These are phyloP conservation scores for Gnetum montanum DNA, from an alignment of 75 land plant species.

Conservation along the genomic window DNA sequence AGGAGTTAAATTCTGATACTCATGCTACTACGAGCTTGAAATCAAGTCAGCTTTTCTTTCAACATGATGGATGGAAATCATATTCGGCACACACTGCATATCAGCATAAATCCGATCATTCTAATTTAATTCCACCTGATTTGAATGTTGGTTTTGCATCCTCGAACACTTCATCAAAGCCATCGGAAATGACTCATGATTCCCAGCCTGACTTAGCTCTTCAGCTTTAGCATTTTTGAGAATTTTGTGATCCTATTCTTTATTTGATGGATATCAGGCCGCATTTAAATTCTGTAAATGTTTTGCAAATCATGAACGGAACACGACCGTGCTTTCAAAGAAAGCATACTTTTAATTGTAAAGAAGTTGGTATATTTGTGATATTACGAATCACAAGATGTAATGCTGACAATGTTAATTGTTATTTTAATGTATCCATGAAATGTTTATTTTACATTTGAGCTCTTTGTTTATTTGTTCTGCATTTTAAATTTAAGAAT, in stretches of 20 bases:
- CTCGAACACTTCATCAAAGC: slow-evolving; percentile 37
- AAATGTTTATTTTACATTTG: no score
- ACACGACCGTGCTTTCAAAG: slow-evolving; percentile 4
- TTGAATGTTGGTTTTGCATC: slow-evolving; percentile 54
- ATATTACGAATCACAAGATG: no score
- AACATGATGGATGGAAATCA: slow-evolving; percentile 3
- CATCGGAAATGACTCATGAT: slow-evolving; percentile 28
- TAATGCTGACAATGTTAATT: no score
- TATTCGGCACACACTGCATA: not conserved
- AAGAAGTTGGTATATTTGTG: no score
- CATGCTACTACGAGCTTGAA: not conserved
- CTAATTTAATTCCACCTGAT: slow-evolving; percentile 36
- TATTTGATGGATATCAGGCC: slow-evolving; percentile 6
- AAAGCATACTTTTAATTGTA: slow-evolving; percentile 7
- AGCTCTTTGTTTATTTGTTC: no score
- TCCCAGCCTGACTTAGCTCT: slow-evolving; percentile 68
- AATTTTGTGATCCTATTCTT: slow-evolving; percentile 3
- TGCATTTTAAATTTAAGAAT: no score
- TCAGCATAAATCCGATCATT: slow-evolving; percentile 6
- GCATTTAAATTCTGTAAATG: not conserved
- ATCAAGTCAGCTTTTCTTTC: not conserved
- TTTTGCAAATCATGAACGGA: not conserved
- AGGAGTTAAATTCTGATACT: not conserved
- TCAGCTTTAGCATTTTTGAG: slow-evolving; percentile 40
- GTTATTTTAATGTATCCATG: no score